Base-by-base conservation (phyloP, 352 stramenopile genomes). In the Globisporangium mamillatum region DNA sequence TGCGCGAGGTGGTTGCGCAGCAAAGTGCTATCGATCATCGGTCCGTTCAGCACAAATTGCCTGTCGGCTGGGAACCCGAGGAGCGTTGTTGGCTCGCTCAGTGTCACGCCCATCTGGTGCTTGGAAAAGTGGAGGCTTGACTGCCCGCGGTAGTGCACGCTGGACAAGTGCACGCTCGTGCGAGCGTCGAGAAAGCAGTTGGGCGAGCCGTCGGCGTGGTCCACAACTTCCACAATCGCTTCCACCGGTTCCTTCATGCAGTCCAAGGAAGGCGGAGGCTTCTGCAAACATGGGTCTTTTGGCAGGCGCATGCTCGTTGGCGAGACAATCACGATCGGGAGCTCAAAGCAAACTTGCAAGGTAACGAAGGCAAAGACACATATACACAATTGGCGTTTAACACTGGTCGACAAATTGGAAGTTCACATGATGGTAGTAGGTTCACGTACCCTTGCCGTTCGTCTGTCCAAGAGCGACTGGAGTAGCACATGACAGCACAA, bases 1-100 rank as follows among this genome's bases (percentile, higher is more conserved):
- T 94, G 84, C 18, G 84, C 84, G 56, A 94, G 70, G 71, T 94
- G 86, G 73, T 94, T 94, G 58, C 86, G 84, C 58, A 92, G 58
- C 61, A 94, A 29, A 5, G 74, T 86, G 63, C 81, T 85, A 73
- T 94, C 86, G 18, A 93, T 56, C 70, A 80, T 90, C 2, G 86
- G 86, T 0, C 86, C 86, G 54, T 94, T 92, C 57, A 94, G 80
- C 20, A 92, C 76, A 67, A 90, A 94, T 1, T 76, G 74, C 59
- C 77, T 79, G 68, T 91, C 88, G 41, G 81, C 74, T 0, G 87
- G 84, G 48, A 94, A 70, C 0, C 80, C 84, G 1, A 94, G 64
- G 53, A 92, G 85, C 20, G 25, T 27, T 27, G 25, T 27, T 65
- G 46, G 3, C 65, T 74, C 1, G 74, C 56, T 32, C 63, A 93